These are phyloP conservation scores for Prunus fruticosa DNA, from an alignment of 306 rosid species.

Conservation along the genomic window DNA sequence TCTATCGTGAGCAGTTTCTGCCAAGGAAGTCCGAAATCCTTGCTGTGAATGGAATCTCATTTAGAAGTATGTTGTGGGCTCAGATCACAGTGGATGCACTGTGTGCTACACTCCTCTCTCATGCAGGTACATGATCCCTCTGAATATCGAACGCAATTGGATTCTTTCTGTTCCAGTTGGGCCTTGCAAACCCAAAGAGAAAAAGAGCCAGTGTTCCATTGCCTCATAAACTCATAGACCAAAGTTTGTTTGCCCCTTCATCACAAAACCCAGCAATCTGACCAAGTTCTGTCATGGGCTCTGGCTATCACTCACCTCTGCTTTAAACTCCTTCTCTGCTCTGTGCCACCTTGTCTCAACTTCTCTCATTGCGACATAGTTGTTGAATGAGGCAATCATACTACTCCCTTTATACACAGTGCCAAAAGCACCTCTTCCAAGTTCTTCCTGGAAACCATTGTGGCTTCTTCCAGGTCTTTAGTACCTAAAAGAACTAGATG, in stretches of 20 bases:
- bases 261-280: constrained; percentile 21
- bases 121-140: not conserved
- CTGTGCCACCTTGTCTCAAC: constrained; percentile 29
- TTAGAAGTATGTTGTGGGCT: not conserved
- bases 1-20: constrained; percentile 8
- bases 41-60: constrained; percentile 6
- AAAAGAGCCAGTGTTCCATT: constrained; percentile 19
- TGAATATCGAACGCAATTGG: not conserved
- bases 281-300: constrained; percentile 32
- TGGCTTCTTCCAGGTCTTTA: not conserved
- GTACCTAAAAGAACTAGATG: constrained; percentile 3
- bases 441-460: constrained; percentile 1
- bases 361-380: constrained; percentile 42
- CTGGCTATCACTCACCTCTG: constrained; percentile 30
- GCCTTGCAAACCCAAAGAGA: constrained; percentile 18
- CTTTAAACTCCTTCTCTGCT: constrained; percentile 42
- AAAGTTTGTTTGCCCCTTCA: constrained; percentile 12
- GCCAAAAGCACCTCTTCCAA: too few species aligned
- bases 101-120: not conserved
- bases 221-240: constrained; percentile 27
- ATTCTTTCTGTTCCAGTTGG: constrained; percentile 19
- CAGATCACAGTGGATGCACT: not conserved
- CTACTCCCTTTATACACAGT: not conserved
- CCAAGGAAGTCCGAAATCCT: constrained; percentile 13
- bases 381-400: constrained; percentile 5